A percentile compares a stretch with the other conserved stretches of the same genome.
Conservation (phyloP, 2,329 filamentous ascomycete genomes). For the Bipolaris gigantea region DNA sequence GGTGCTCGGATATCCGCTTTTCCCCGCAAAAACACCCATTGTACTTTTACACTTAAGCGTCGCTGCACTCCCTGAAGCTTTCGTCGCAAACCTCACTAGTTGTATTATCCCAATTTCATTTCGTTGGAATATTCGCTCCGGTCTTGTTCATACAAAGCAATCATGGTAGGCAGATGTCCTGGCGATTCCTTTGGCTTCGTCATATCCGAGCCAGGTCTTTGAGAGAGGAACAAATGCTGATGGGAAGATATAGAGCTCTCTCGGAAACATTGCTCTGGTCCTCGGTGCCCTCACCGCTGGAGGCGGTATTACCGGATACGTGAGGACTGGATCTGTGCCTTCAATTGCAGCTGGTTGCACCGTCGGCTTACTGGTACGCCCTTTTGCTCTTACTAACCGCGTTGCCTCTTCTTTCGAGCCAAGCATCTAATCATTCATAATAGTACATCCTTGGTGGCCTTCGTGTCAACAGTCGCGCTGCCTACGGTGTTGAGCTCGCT, state of each 20-base stretch:
- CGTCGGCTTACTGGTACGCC: slow-evolving; percentile 68
- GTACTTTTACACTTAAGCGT: not conserved
- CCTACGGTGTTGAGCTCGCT: slow-evolving; percentile 87
- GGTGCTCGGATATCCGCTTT: slow-evolving; percentile 14
- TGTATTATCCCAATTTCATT: not conserved
- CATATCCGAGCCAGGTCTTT: slow-evolving; percentile 2
- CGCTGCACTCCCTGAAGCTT: not conserved
- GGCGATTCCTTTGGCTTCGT: not conserved
- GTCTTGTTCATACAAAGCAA: not conserved
- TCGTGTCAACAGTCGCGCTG: slow-evolving; percentile 71
- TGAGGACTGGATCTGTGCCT: slow-evolving; percentile 80
- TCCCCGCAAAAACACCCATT: slow-evolving; percentile 24
- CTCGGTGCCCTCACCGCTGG: slow-evolving; percentile 81
- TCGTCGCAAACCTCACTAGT: not conserved
- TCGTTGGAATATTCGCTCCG: not conserved
- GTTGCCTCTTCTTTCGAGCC: not conserved
- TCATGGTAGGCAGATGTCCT: slow-evolving; percentile 1
- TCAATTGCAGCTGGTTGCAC: slow-evolving; percentile 82
- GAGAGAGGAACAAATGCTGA: slow-evolving; percentile 9
- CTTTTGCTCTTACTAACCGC: slow-evolving; percentile 7
- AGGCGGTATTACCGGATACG: slow-evolving; percentile 85
- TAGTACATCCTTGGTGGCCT: slow-evolving; percentile 77
- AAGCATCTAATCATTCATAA: not conserved
- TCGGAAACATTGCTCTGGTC: slow-evolving; percentile 69
- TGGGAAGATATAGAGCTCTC: slow-evolving; percentile 22